Base-by-base conservation (phyloP, 306 rosid genomes). In the Citrullus mucosospermus region DNA sequence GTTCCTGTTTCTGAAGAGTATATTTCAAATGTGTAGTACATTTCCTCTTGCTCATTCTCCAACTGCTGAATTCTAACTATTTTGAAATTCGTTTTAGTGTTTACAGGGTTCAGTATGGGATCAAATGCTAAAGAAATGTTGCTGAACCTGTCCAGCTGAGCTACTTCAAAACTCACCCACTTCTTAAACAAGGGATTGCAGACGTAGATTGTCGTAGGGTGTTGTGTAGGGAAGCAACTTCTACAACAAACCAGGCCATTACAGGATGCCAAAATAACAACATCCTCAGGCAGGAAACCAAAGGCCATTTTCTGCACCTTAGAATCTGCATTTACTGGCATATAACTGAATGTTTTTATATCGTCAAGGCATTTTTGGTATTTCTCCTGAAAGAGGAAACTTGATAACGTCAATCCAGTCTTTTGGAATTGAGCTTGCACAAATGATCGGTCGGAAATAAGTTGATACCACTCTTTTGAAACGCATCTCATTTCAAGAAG, bases 241-340 rank as follows among this genome's bases (percentile, higher is more conserved):
- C 96, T 85, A 61, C 91, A 87, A 34, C 96, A 88, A 4, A 91
- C 81, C 3, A 91, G 78, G 1, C 91, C 96, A 3, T 86, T 82
- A 61, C 88, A 86, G 0, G 96, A 89, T 9, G 88, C 76, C 59
- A 87, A 71, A 38, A 86, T 34, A 1, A 91, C 90, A 48, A 87
- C 93, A 3, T 83, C 82, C 79, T 89, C 87, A 0, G 90, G 91
- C 16, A 91, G 88, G 80, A 87, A 91, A 80, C 30, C 36, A 51
- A 89, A 79, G 36, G 83, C 79, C 3, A 2, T 54, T 1, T 73
- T 78, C 6, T 78, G 77, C 69, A 85, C 80, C n/a, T 36, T 70
- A 80, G 77, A 51, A 16, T 3, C 30, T 48, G 71, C 5, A n/a
- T 44, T 81, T 2, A 82, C 71, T 10, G 85, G 78, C 51, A 89